A percentile compares a stretch with the other conserved stretches of the same genome.
Conservation (phyloP, 148 eudicot species). For the Silene latifolia region DNA sequence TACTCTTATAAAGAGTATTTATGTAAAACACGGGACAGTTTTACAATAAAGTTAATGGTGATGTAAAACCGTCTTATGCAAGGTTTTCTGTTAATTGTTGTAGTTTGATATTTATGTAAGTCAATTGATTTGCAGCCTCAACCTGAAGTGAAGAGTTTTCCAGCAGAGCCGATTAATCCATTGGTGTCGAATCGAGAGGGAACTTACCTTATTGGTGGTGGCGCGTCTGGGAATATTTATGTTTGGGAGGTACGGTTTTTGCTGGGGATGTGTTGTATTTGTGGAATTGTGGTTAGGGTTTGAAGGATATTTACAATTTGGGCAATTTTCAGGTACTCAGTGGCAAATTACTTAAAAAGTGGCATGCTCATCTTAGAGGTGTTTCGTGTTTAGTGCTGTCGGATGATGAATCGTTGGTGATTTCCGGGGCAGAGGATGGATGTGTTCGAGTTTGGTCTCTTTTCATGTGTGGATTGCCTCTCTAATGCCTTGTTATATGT, state of each 20-base stretch:
- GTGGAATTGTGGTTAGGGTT: background rate
- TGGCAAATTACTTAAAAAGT: slow-evolving; percentile 76
- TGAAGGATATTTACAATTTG: background rate
- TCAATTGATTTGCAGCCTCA: slow-evolving; percentile 54
- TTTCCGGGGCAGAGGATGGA: slow-evolving; percentile 94
- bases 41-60: no score
- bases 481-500: background rate
- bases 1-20: no score
- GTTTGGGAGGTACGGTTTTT: slow-evolving; percentile 70
- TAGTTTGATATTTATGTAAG: background rate
- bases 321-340: slow-evolving; percentile 51
- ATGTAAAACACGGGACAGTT: no score
- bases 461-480: slow-evolving; percentile 40
- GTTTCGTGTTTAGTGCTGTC: slow-evolving; percentile 64
- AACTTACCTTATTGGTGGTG: slow-evolving; percentile 74
- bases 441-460: slow-evolving; percentile 82
- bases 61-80: no score
- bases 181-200: slow-evolving; percentile 65
- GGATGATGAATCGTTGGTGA: slow-evolving; percentile 70
- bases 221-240: slow-evolving; percentile 68
- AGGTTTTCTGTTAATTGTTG: background rate
- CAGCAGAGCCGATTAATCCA: slow-evolving; percentile 71
- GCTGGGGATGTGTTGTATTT: background rate
- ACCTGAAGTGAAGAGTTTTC: slow-evolving; percentile 80
- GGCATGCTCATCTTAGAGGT: slow-evolving; percentile 87